A percentile compares a stretch with the other conserved stretches of the same genome.
Evolutionary conservation across 768 basidiomycete genomes (phyloP).

Genomic region (Xerocomellus dryophilus): DNA sequence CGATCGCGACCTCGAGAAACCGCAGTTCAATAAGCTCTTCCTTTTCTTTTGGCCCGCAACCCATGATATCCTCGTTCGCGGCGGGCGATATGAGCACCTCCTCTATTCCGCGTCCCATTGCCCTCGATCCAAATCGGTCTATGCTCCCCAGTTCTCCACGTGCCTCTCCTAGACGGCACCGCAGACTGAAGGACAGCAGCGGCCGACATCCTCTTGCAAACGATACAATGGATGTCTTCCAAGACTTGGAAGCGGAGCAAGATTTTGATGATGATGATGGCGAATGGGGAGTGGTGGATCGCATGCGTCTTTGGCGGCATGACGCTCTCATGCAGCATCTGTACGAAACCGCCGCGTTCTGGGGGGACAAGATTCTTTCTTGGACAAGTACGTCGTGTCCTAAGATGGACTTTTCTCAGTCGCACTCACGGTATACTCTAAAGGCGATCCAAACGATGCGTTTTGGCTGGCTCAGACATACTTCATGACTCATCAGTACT

Average conservation of each 20-base stretch:
- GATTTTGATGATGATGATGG: conserved; percentile 55
- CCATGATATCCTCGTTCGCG: conserved; percentile 66
- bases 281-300: conserved; percentile 87
- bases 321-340: conserved; percentile 99
- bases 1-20: conserved; percentile 53
- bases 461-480: conserved; percentile 99
- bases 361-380: conserved; percentile 95
- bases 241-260: conserved; percentile 59
- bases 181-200: conserved; percentile 52
- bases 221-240: conserved; percentile 71
- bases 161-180: conserved; percentile 60
- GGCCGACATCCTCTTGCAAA: conserved; percentile 72
- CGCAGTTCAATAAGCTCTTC: conserved; percentile 74
- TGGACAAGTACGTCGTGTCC: conserved; percentile 79
- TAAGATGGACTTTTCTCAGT: not conserved
- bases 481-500: conserved; percentile 94
- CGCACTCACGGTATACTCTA: conserved; percentile 1
- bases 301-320: conserved; percentile 95
- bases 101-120: conserved; percentile 52
- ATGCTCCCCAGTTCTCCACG: conserved; percentile 72
- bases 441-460: conserved; percentile 95
- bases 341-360: conserved; percentile 95
- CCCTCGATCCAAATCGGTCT: conserved; percentile 79
- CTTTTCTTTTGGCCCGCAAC: conserved; percentile 81
- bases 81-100: conserved; percentile 61